Evolutionary conservation across 106 monocot species (phyloP), one percentile per base, ranked within the genome.

Genomic region (Platanthera zijinensis): DNA sequence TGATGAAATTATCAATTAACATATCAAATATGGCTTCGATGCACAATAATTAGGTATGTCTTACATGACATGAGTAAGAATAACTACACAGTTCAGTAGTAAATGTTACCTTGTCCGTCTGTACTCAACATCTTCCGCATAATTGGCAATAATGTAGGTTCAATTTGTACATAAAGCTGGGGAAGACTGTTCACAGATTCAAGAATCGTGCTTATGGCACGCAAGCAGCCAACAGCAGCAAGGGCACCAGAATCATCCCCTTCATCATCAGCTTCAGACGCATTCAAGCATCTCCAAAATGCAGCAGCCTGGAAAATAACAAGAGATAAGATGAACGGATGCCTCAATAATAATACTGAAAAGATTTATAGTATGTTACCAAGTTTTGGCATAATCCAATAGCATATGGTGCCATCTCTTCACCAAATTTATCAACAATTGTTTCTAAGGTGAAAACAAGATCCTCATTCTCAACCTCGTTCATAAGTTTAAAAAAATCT

Each of bases 401-500:
- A 77, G 97, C 97, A 88, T 94, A 99, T 25, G 97, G 94, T 48
- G 97, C 90, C 94, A 99, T 99, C 84, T 99, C 97, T 81, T 99
- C 97, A 82, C 97, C 97, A 87, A 99, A 99, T 77, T 94, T 99
- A 77, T 94, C 97, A 53, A 99, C 97, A 70, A 99, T 90, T 3
- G 97, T 94, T 80, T 99, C 97, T 63, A 99, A 91, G 72, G 94
- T 99, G 75, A 94, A 94, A 4, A 99, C 97, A 82, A 99, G 94
- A 74, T 99, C 97, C 79, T 99, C 80, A 84, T 99, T 99, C 79
- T 99, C 97, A 77, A 94, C 92, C 75, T 99, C 97, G 76, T 99
- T 92, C 97, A 99, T 99, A 70, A 99, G 92, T 71, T 99, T 94
- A 76, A 99, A 99, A 67, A 99, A 94, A 59, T 99, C 97, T 99